Evolutionary conservation across 2,329 filamentous ascomycete genomes (phyloP), one percentile per base, ranked within the genome.

Genomic region (Neonectria coccinea): DNA sequence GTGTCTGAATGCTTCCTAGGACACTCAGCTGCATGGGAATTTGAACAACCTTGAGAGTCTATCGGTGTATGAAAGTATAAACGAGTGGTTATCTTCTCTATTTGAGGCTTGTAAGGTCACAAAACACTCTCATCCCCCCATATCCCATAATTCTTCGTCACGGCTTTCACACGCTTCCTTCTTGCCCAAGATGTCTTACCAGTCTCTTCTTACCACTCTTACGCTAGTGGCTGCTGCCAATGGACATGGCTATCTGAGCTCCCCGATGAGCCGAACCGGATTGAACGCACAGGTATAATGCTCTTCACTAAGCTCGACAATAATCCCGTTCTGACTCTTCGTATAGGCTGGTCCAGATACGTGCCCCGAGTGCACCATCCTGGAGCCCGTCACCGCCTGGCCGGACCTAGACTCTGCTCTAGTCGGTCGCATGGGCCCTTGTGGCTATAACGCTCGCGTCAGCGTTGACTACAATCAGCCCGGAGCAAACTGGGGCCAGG

Each of bases 341-440:
- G 5, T 52, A 16, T 62, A 85, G 84, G 77, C 81, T 29, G 82
- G 81, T 0, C 73, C 79, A 4, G 84, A 86, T 65, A 81, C 83
- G 0, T 87, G 84, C 67, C 85, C 85, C 0, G 85, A 86, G 71
- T 87, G 84, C 67, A 81, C 83, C 7, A 86, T 87, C 59, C 80
- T 85, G 1, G 85, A 87, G 64, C 85, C 85, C 0, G 84, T 87
- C 3, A 64, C 69, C 0, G 75, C 84, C 1, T 86, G 84, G 84
- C 85, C 85, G 0, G 77, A 84, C 51, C 75, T 86, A 5, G 76
- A 81, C 20, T 74, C 69, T 0, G 84, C 84, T 0, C 71, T 74
- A 2, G 83, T 86, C 1, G 81, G 81, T 18, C 79, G 83, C 3
- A 84, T 79, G 56, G 85, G 85, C 0, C 81, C 83, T 2, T 86